Evolutionary conservation across 2,329 filamentous ascomycete species (phyloP), one percentile per base, ranked within the genome.

Genomic region (Neopestalotiopsis sp.): DNA sequence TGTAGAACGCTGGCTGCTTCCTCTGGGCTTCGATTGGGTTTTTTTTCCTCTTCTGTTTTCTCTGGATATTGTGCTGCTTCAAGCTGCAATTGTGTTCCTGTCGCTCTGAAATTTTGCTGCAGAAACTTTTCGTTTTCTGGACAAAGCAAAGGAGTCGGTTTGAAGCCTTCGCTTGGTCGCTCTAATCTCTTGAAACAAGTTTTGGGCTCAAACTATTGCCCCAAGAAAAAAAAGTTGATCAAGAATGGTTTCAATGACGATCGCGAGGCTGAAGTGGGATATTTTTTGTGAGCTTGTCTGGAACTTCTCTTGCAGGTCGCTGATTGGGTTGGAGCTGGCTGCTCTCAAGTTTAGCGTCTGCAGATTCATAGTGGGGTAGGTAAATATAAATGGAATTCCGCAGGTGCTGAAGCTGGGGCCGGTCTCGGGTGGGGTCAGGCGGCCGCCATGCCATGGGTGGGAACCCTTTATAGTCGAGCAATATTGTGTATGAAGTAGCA

Each of bases 261-360:
- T 62, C 34, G 59, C 66, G 66, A 73, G 71, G 73, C 65, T 72
- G 70, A 72, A 59, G 70, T 68, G 70, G 71, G 73, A 71, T 71
- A 67, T 73, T 72, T 70, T 73, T 69, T 72, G 65, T 72, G 73
- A 73, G 72, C 69, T 68, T 71, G 73, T 72, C 72, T 72, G 69
- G 71, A 38, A 68, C 66, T 72, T 53, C 7, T 34, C 56, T 4
- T 53, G 45, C 17, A 53, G 38, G 40, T 65, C 68, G 70, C 32
- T 57, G 28, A 63, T 49, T 63, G 66, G 66, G 28, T 38, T 14
- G n/a, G 57, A 30, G 9, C 17, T 9, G 13, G 14, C 57, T 12
- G 7, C 32, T 64, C 32, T 64, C 6, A 38, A 49, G n/a, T 53
- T 53, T 53, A 24, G 45, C 20, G 45, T 20, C n/a, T 53, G 45